Percentiles rank a stretch among this genome's conserved stretches.
phyloP scores from a whole-genome alignment of 179 eudicot genomes.

The Patellifolia procumbens region DNA sequence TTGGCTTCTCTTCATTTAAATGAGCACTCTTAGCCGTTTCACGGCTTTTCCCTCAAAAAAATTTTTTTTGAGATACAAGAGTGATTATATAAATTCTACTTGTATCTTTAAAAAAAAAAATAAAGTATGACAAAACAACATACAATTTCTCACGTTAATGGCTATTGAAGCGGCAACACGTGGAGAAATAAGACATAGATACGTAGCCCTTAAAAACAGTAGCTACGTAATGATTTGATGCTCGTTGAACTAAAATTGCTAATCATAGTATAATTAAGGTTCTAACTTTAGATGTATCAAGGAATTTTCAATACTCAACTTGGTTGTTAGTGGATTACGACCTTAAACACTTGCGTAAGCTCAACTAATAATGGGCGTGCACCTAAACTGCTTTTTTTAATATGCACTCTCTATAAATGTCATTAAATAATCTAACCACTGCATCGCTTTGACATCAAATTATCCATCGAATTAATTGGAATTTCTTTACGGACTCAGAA shows the following conservation, averaged over 20 bases:
- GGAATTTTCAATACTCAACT: conserved; percentile 4
- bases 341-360: conserved; percentile 22
- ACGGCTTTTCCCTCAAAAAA: too few species aligned
- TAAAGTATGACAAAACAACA: background rate
- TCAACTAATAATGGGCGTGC: conserved; percentile 21
- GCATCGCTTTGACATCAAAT: background rate
- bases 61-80: too few species aligned
- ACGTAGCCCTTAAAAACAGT: conserved; percentile 1
- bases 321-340: conserved; percentile 21
- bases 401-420: conserved; percentile 13
- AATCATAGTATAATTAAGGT: conserved; percentile 15
- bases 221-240: background rate
- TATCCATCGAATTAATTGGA: conserved; percentile 15
- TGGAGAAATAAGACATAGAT: background rate
- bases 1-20: too few species aligned
- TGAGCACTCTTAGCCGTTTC: too few species aligned
- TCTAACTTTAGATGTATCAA: background rate
- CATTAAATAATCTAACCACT: conserved; percentile 14
- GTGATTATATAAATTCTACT: too few species aligned
- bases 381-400: conserved; percentile 4
- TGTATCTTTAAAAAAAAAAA: background rate
- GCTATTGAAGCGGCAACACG: background rate
- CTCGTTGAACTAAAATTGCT: conserved; percentile 8
- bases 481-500: too few species aligned
- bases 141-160: background rate